Base-by-base conservation (phyloP, 2,329 filamentous ascomycete species). In the Colletotrichum lini region DNA sequence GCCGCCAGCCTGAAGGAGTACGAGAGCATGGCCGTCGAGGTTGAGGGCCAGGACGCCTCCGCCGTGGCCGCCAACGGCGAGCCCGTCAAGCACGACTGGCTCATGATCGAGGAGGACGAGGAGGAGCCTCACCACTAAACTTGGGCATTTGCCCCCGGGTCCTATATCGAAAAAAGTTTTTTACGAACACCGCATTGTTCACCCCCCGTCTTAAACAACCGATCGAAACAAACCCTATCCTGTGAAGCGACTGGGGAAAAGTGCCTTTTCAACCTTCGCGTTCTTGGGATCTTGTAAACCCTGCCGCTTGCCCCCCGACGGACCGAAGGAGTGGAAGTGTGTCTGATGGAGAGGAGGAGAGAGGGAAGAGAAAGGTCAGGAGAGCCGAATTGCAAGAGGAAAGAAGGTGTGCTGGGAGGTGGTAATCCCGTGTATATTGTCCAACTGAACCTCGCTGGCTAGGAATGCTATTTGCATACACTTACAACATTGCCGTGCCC, bases 1-100 rank as follows among this genome's bases (percentile, higher is more conserved):
- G 94, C 95, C 81, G 93, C 90, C 84, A 96, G 94, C 84, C 87
- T 99, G 83, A 93, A 96, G 87, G 92, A 94, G 82, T 99, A 99
- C 90, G 96, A 98, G 90, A 90, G 86, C 82, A 94, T 97, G 89
- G 90, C 92, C 78, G 95, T 98, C 77, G 96, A 99, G 85, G 92
- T 98, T 76, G 96, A 98, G 88, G 96, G 96, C 76, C 91, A 94
- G 84, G 90, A 93, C 76, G 86, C 88, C 77, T 83, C 85, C 72
- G 88, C 88, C 16, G 1, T 54, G 75, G 88, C 90, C 82, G 86
- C 87, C 75, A 85, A 86, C 64, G 79, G 89, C 79, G 88, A 89
- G 68, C 88, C 92, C 72, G 85, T 84, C 71, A 82, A 89, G 71
- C 85, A 88, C 78, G 85, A 92, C 85, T 98, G 95, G 94, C 93